These are phyloP conservation scores for Periconia macrospinosa DNA, from an alignment of 2,329 filamentous ascomycete genomes.

Conservation along the genomic window DNA sequence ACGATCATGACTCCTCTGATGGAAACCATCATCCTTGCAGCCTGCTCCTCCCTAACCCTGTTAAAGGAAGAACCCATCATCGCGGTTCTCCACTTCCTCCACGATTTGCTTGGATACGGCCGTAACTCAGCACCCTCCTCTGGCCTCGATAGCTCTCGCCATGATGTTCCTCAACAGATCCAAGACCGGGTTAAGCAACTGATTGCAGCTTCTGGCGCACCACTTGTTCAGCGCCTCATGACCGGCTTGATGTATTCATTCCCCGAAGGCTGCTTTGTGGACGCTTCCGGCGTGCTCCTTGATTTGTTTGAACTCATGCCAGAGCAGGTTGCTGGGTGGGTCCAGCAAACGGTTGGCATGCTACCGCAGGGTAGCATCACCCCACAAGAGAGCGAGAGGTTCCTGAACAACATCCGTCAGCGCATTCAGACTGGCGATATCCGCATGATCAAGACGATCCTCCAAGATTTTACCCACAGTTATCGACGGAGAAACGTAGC, in stretches of 20 bases:
- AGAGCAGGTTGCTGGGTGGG: conserved; percentile 76
- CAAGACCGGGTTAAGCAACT: conserved; percentile 73
- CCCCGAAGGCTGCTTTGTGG: conserved; percentile 90
- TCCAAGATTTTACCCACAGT: conserved; percentile 96
- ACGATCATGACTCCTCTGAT: conserved; percentile 79
- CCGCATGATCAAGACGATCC: conserved; percentile 76
- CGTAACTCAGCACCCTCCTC: conserved; percentile 67
- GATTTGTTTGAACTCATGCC: conserved; percentile 87
- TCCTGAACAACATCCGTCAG: conserved; percentile 80
- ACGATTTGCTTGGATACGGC: conserved; percentile 88
- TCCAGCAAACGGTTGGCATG: conserved; percentile 79
- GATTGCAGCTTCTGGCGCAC: conserved; percentile 69
- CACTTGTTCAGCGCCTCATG: conserved; percentile 83
- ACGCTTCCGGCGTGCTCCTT: conserved; percentile 90
- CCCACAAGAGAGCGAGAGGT: conserved; percentile 74
- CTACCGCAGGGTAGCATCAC: conserved; percentile 75
- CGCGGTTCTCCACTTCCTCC: conserved; percentile 87
- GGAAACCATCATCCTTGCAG: conserved; percentile 81
- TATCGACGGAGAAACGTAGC: conserved; percentile 94
- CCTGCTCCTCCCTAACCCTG: conserved; percentile 80
- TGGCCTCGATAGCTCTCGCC: conserved; percentile 62
- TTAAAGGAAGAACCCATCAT: conserved; percentile 91
- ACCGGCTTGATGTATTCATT: conserved; percentile 99
- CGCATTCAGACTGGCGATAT: conserved; percentile 70
- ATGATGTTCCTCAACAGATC: conserved; percentile 67